These are phyloP conservation scores for Eragrostis nindensis DNA, from an alignment of 176 grass and related monocot species.

Conservation along the genomic window DNA sequence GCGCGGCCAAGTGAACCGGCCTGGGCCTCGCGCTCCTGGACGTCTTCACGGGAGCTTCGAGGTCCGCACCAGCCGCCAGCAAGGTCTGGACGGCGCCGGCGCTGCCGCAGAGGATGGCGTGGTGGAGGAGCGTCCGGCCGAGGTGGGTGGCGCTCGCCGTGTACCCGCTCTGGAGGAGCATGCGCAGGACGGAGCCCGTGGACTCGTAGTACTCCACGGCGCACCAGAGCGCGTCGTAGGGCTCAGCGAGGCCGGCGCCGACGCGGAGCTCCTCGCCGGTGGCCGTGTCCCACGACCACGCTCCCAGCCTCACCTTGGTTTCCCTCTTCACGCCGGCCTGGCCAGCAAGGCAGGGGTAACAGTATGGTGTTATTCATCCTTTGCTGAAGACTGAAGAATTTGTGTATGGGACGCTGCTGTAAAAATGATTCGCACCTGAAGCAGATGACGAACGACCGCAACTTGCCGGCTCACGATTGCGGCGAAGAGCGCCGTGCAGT, in stretches of 20 bases:
- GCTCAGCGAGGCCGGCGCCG: conserved; percentile 84
- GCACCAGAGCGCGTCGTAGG: conserved; percentile 83
- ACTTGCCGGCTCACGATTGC: conserved; percentile 88
- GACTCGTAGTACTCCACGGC: conserved; percentile 93
- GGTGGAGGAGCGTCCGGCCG: conserved; percentile 80
- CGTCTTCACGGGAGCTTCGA: conserved; percentile 61
- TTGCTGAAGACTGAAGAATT: background rate
- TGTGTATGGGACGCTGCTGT: too few relatives aligned
- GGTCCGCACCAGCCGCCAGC: conserved; percentile 57
- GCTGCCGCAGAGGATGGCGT: conserved; percentile 87
- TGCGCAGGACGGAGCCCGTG: conserved; percentile 63
- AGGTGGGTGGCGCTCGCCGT: conserved; percentile 43
- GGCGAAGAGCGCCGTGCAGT: conserved; percentile 85
- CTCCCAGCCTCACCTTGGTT: conserved; percentile 74
- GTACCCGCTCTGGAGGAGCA: conserved; percentile 72
- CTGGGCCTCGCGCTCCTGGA: conserved; percentile 54
- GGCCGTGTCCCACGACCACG: conserved; percentile 89
- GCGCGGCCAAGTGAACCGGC: conserved; percentile 73
- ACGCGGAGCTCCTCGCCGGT: conserved; percentile 94
- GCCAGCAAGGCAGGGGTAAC: background rate
- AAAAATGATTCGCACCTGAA: conserved; percentile 57
- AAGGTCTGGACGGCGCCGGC: conserved; percentile 61
- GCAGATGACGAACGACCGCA: conserved; percentile 67
- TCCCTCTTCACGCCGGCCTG: conserved; percentile 77
- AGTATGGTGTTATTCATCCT: background rate